Evolutionary conservation across 257 asterid genomes (phyloP).

Genomic region (Salvia hispanica): DNA sequence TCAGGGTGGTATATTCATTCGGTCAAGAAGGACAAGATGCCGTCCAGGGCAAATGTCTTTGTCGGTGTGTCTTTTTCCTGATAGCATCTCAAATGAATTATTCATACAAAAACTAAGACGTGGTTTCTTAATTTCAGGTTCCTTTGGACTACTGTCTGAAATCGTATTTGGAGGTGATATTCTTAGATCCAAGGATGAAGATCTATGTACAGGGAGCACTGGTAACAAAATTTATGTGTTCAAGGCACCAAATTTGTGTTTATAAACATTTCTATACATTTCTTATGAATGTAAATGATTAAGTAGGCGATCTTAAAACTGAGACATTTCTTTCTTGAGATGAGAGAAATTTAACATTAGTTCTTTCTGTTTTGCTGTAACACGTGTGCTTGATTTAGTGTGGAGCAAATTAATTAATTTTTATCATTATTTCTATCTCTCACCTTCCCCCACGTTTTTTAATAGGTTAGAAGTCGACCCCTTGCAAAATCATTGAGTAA

Average conservation of each 20-base stretch:
- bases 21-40: constrained; percentile 66
- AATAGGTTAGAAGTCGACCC: constrained; percentile 67
- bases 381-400: neutral
- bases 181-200: constrained; percentile 83
- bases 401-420: neutral
- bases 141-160: constrained; percentile 75
- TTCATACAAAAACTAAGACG: constrained; percentile 7
- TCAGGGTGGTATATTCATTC: constrained; percentile 65
- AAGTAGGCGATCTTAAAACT: neutral
- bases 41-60: constrained; percentile 80
- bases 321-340: constrained; percentile 1
- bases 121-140: constrained; percentile 51
- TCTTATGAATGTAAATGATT: constrained; percentile 17
- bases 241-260: constrained; percentile 47
- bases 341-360: neutral
- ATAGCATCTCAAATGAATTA: neutral
- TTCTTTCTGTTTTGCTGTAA: constrained; percentile 10
- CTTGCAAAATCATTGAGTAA: constrained; percentile 65
- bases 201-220: constrained; percentile 70
- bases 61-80: constrained; percentile 34
- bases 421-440: neutral
- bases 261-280: constrained; percentile 6
- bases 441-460: neutral
- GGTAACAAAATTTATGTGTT: constrained; percentile 43
- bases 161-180: constrained; percentile 75